phyloP scores from a whole-genome alignment of 2,329 filamentous ascomycete genomes.

The Penicillium sp. region DNA sequence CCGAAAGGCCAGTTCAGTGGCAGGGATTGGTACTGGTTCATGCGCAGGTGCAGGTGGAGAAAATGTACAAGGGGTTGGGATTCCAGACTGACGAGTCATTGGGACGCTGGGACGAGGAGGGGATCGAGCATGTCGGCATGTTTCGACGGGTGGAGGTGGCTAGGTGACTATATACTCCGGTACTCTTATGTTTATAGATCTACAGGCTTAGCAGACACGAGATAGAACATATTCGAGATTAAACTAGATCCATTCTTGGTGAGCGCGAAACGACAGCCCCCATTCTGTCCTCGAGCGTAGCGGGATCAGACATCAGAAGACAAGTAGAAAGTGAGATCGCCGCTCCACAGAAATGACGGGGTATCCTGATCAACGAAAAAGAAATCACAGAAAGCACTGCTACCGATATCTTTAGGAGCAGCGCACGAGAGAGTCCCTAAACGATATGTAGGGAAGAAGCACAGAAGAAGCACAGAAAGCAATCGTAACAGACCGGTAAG shows the following conservation, averaged over 20 bases:
- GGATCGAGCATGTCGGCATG: constrained; percentile 83
- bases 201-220: not conserved
- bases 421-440: not conserved
- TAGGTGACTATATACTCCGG: not conserved
- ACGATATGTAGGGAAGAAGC: not conserved
- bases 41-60: constrained; percentile 64
- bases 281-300: constrained; percentile 7
- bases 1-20: constrained; percentile 52
- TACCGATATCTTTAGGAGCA: not conserved
- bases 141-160: constrained; percentile 47
- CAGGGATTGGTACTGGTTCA: constrained; percentile 73
- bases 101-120: constrained; percentile 78
- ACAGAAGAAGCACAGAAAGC: not conserved
- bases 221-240: not conserved
- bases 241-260: not conserved
- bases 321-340: constrained; percentile 20
- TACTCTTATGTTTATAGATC: not conserved
- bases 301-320: constrained; percentile 13
- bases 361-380: constrained; percentile 30
- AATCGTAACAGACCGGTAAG: not conserved
- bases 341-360: constrained; percentile 31
- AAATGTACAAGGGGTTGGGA: constrained; percentile 65
- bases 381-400: constrained; percentile 6
- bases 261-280: constrained; percentile 4
- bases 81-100: constrained; percentile 69